phyloP scores from a whole-genome alignment of 2,329 filamentous ascomycete species.

The Paecilomyces niveus region DNA sequence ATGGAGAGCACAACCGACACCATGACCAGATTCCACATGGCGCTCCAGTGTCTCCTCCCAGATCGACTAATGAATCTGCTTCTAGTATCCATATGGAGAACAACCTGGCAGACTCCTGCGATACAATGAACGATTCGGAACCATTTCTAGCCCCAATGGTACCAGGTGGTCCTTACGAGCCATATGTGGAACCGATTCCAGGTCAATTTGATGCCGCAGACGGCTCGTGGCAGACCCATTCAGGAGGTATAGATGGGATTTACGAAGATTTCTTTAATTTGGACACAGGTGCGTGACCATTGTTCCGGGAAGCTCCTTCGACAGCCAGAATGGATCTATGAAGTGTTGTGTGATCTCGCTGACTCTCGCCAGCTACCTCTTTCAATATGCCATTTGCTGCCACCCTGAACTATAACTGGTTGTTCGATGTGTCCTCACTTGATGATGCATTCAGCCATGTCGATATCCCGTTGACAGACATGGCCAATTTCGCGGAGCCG shows the following conservation, averaged over 20 bases:
- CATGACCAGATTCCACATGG: constrained; percentile 8
- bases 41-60: constrained; percentile 21
- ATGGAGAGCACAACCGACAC: constrained; percentile 3
- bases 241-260: constrained; percentile 11
- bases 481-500: constrained; percentile 14
- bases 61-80: constrained; percentile 16
- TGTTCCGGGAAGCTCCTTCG: background rate
- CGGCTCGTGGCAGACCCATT: constrained; percentile 17
- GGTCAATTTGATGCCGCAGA: constrained; percentile 28
- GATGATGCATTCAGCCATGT: constrained; percentile 26
- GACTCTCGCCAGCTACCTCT: constrained; percentile 42
- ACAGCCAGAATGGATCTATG: background rate
- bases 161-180: constrained; percentile 23
- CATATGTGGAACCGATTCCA: constrained; percentile 23
- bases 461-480: constrained; percentile 17
- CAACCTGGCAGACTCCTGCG: background rate
- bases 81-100: constrained; percentile 11
- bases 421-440: constrained; percentile 44
- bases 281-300: constrained; percentile 42
- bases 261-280: constrained; percentile 53
- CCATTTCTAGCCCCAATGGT: constrained; percentile 24
- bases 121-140: constrained; percentile 10
- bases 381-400: constrained; percentile 62
- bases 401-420: constrained; percentile 56
- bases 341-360: constrained; percentile 1